Evolutionary conservation across 1,284 basidiomycete genomes (phyloP).

Genomic region (Termitomyces sp.): DNA sequence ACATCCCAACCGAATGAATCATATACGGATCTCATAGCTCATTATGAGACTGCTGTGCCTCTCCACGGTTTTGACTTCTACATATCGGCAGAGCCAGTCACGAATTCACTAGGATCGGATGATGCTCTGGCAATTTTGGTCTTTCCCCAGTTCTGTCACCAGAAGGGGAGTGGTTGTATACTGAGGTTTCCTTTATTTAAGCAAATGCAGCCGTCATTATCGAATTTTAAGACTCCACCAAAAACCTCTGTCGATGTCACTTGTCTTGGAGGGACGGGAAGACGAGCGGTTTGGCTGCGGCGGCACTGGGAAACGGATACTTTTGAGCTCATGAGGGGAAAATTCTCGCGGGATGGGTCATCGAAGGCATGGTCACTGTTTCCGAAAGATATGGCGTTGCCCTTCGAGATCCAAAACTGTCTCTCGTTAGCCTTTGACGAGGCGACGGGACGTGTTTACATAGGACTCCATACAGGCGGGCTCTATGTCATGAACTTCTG

Average conservation of each 20-base stretch:
- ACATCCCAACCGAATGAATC: background rate
- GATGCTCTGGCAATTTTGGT: conserved; percentile 8
- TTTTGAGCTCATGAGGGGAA: conserved; percentile 41
- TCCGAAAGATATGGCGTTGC: conserved; percentile 37
- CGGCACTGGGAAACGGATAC: conserved; percentile 45
- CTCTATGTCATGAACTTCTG: conserved; percentile 47
- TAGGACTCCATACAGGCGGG: conserved; percentile 45
- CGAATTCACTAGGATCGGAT: background rate
- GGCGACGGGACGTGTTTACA: conserved; percentile 40
- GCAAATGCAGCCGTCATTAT: background rate
- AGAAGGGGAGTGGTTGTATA: conserved; percentile 11
- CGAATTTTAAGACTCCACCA: conserved; percentile 22
- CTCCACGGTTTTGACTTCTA: conserved; percentile 12
- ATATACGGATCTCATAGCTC: background rate
- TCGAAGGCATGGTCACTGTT: conserved; percentile 31
- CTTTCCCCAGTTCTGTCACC: conserved; percentile 6
- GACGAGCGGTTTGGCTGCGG: conserved; percentile 47
- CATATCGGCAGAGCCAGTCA: conserved; percentile 5
- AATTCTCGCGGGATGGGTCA: conserved; percentile 24
- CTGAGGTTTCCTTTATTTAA: conserved; percentile 6
- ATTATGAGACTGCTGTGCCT: conserved; percentile 6
- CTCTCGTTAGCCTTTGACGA: conserved; percentile 48
- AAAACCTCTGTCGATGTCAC: conserved; percentile 36
- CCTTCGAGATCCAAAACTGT: conserved; percentile 40
- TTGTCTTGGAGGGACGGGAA: conserved; percentile 41